Conservation (phyloP, 75 land plant genomes). For the Picea sitchensis region DNA sequence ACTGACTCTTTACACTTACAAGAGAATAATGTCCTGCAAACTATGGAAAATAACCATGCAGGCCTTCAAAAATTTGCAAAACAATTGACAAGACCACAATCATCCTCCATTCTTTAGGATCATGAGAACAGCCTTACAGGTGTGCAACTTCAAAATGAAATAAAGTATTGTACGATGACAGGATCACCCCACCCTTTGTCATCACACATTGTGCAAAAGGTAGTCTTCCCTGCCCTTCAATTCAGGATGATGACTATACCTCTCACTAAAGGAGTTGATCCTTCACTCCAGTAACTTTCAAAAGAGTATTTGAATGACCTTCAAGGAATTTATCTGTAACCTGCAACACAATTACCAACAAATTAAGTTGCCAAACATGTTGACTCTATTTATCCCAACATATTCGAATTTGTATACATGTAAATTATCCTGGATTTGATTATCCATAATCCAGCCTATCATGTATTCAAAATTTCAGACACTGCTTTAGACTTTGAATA, state of each 20-base stretch:
- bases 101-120: neutral
- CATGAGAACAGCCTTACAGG: neutral
- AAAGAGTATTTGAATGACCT: slow-evolving; percentile 60
- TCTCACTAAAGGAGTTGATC: neutral
- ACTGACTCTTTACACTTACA: too few species aligned
- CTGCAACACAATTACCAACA: slow-evolving; percentile 32
- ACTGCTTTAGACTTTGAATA: neutral
- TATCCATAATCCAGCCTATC: neutral
- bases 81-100: neutral
- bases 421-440: neutral
- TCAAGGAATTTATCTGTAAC: slow-evolving; percentile 49
- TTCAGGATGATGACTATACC: neutral
- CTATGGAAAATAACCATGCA: neutral
- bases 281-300: slow-evolving; percentile 50
- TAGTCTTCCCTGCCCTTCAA: neutral
- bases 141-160: neutral
- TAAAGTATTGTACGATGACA: neutral
- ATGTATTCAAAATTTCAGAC: neutral
- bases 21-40: too few species aligned
- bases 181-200: neutral
- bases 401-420: neutral
- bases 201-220: neutral
- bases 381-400: neutral
- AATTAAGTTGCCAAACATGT: slow-evolving; percentile 2
- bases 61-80: neutral